phyloP scores from a whole-genome alignment of 805 yeast species.

The Grigorovia yakushimaensis region DNA sequence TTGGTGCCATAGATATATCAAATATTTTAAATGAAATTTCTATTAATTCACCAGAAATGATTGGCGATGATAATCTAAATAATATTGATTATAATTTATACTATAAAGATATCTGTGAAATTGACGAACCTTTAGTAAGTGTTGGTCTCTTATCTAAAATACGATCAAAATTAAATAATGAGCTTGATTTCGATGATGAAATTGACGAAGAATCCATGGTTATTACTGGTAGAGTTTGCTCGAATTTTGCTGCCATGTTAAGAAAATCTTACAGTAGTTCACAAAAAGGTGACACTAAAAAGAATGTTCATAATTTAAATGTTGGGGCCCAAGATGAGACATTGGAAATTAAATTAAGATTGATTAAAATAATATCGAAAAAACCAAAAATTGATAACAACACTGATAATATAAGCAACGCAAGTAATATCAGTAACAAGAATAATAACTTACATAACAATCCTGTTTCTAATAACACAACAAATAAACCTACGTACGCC shows the following conservation, averaged over 20 bases:
- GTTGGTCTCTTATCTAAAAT: slow-evolving; percentile 27
- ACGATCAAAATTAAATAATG: slow-evolving; percentile 11
- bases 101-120: slow-evolving; percentile 27
- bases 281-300: slow-evolving; percentile 10
- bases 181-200: slow-evolving; percentile 12
- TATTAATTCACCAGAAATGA: slow-evolving; percentile 27
- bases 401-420: not conserved
- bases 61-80: slow-evolving; percentile 9
- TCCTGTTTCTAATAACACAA: not conserved
- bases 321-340: slow-evolving; percentile 15
- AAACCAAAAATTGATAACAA: not conserved
- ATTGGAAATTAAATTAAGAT: slow-evolving; percentile 26
- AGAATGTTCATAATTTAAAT: not conserved
- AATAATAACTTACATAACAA: not conserved
- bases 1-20: slow-evolving; percentile 24
- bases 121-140: slow-evolving; percentile 29
- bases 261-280: slow-evolving; percentile 19
- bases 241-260: slow-evolving; percentile 27
- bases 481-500: not conserved
- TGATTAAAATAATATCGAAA: slow-evolving; percentile 19
- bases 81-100: slow-evolving; percentile 26
- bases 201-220: slow-evolving; percentile 17
- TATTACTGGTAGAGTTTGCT: slow-evolving; percentile 29
- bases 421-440: not conserved
- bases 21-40: slow-evolving; percentile 23